Conservation (phyloP, 805 yeast genomes). For the Blastobotrys terrestris region DNA sequence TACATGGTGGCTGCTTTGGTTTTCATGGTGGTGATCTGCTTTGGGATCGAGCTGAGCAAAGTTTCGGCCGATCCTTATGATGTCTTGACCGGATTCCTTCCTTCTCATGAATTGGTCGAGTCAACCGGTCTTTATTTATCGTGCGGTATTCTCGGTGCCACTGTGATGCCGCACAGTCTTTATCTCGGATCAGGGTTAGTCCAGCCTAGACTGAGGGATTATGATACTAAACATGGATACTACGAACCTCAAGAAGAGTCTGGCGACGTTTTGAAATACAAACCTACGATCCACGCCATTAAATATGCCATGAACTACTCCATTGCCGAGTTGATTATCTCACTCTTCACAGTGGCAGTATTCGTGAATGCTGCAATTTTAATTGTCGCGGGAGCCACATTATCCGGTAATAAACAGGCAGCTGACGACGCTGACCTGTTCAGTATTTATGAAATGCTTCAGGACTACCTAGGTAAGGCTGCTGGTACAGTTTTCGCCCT, state of each 20-base stretch:
- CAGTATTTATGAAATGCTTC: constrained; percentile 68
- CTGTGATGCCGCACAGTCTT: constrained; percentile 90
- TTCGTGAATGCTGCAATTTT: constrained; percentile 87
- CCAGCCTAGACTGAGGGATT: constrained; percentile 75
- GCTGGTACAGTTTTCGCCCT: constrained; percentile 88
- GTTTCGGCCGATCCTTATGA: constrained; percentile 41
- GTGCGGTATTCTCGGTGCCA: constrained; percentile 84
- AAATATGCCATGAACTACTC: constrained; percentile 73
- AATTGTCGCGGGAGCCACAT: constrained; percentile 86
- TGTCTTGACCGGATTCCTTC: constrained; percentile 64
- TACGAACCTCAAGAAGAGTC: constrained; percentile 27
- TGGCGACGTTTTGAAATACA: constrained; percentile 32
- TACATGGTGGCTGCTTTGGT: constrained; percentile 66
- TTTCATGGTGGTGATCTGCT: constrained; percentile 67
- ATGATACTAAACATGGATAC: constrained; percentile 53
- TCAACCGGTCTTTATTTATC: constrained; percentile 67
- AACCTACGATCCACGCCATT: constrained; percentile 77
- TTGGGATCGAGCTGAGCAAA: constrained; percentile 55
- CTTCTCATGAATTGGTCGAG: constrained; percentile 51
- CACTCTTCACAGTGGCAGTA: constrained; percentile 81
- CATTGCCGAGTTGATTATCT: constrained; percentile 73
- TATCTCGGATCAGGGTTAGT: constrained; percentile 84
- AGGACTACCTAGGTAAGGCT: constrained; percentile 65
- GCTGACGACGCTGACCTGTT: constrained; percentile 76
- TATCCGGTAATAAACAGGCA: constrained; percentile 52